Base-by-base conservation (phyloP, 129 eudicot genomes). In the Cynara cardunculus region DNA sequence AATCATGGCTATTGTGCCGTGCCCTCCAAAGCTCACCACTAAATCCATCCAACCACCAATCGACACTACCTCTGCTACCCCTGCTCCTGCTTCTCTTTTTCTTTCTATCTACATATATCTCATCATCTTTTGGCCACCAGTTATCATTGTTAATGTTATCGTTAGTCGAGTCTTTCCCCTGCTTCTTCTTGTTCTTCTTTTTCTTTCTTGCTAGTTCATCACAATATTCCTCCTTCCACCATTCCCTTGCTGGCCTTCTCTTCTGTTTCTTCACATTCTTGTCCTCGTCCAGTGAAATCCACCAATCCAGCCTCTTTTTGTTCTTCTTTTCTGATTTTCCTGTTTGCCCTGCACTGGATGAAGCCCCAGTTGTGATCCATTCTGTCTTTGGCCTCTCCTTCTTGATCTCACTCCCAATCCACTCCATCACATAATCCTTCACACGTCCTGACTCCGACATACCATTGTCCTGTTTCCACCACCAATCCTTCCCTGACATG, bases 211-310 rank as follows among this genome's bases (percentile, higher is more conserved):
- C 90, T 0, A 92, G 92, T 79, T 92, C 99, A 4, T 92, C 97
- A 35, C 90, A 74, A 61, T 92, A 96, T 66, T 96, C 99, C 89
- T 96, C 99, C 88, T 89, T 96, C 99, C 99, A 96, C 99, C 99
- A 96, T 83, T 96, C 99, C 82, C 98, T 89, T 0, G 96, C 91
- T 0, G 98, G 97, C 72, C 93, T 85, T 77, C 99, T 85, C 86
- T 89, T 89, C 76, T 81, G 93, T 77, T 88, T 92, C 87, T 89
- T 92, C 84, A 75, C 66, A 24, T 56, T 80, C 81, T 89, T 88
- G 30, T 93, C 99, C 10, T 92, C 99, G 12, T 92, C 97, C 85
- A 95, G 72, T 2, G 94, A 84, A 16, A 85, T 83, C 97, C 97
- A 92, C 99, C 97, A 95, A 81, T 95, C 99, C 69, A 92, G 67